These are phyloP conservation scores for Penicillium macrosclerotiorum DNA, from an alignment of 495 filamentous ascomycete genomes.

Conservation along the genomic window DNA sequence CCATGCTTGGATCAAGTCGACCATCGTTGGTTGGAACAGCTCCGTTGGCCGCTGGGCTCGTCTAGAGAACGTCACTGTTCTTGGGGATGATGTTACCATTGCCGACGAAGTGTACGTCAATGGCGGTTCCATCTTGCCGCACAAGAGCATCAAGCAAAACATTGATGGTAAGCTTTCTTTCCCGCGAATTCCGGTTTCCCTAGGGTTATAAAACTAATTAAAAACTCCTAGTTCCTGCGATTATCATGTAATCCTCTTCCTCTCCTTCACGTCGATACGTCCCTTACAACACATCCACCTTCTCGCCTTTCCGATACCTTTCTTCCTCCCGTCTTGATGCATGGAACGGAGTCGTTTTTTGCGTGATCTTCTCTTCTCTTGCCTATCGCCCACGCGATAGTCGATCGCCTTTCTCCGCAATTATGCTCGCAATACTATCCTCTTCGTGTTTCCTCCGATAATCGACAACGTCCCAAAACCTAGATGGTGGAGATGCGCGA, in stretches of 20 bases:
- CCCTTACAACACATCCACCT: slow-evolving; percentile 18
- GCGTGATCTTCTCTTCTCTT: slow-evolving; percentile 30
- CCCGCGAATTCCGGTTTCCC: too few relatives aligned
- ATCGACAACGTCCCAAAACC: slow-evolving; percentile 19
- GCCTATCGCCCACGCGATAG: slow-evolving; percentile 16
- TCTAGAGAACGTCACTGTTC: slow-evolving; percentile 93
- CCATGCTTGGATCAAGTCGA: slow-evolving; percentile 98
- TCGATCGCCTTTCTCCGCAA: slow-evolving; percentile 11
- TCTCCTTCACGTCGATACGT: slow-evolving; percentile 32
- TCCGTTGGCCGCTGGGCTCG: slow-evolving; percentile 93
- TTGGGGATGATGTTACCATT: slow-evolving; percentile 99
- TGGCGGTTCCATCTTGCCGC: slow-evolving; percentile 90
- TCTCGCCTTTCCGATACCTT: slow-evolving; percentile 26
- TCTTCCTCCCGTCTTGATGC: slow-evolving; percentile 34
- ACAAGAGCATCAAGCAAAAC: slow-evolving; percentile 99
- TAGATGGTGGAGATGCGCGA: slow-evolving; percentile 25
- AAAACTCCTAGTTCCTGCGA: slow-evolving; percentile 62
- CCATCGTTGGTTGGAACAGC: slow-evolving; percentile 99
- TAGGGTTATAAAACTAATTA: too few relatives aligned
- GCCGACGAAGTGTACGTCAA: slow-evolving; percentile 99
- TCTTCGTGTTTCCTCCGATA: slow-evolving; percentile 14
- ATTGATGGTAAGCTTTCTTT: slow-evolving; percentile 68
- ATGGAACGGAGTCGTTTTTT: slow-evolving; percentile 45
- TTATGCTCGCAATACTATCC: slow-evolving; percentile 15
- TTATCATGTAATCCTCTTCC: slow-evolving; percentile 69